Conservation (phyloP, 2,329 filamentous ascomycete species). For the Alternaria alternata region DNA sequence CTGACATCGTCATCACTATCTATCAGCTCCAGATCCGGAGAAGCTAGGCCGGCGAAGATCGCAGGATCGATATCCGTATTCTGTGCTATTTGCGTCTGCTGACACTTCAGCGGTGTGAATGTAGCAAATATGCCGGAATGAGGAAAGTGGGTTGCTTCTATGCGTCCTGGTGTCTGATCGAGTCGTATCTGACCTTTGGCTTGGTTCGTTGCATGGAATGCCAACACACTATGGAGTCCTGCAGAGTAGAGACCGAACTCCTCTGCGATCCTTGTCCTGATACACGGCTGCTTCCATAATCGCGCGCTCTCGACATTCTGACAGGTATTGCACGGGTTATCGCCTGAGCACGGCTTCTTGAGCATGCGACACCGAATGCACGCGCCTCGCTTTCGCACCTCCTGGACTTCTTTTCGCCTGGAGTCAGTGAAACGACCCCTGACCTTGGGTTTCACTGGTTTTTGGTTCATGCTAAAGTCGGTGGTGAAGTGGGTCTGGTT, state of each 20-base stretch:
- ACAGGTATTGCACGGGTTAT: constrained; percentile 67
- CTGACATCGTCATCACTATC: constrained; percentile 62
- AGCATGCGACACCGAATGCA: constrained; percentile 71
- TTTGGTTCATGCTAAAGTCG: constrained; percentile 51
- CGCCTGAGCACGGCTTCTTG: constrained; percentile 69
- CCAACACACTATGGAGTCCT: constrained; percentile 61
- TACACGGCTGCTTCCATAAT: constrained; percentile 67
- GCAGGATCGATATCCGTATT: constrained; percentile 48
- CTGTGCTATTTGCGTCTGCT: constrained; percentile 33
- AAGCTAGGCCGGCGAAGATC: constrained; percentile 39
- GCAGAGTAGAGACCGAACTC: constrained; percentile 66
- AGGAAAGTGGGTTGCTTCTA: constrained; percentile 63
- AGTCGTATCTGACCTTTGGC: constrained; percentile 60
- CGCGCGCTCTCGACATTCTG: constrained; percentile 67
- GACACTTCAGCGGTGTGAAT: constrained; percentile 55
- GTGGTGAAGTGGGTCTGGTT: constrained; percentile 50
- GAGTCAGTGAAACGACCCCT: constrained; percentile 65
- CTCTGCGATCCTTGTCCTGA: constrained; percentile 65
- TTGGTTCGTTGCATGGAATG: constrained; percentile 60
- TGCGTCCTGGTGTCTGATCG: constrained; percentile 58
- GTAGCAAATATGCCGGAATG: constrained; percentile 57
- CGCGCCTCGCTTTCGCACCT: constrained; percentile 67
- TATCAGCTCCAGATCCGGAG: constrained; percentile 56
- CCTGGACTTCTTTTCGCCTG: constrained; percentile 66
- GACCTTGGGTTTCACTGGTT: constrained; percentile 56